phyloP scores from a whole-genome alignment of 257 asterid species.

The Phtheirospermum japonicum region DNA sequence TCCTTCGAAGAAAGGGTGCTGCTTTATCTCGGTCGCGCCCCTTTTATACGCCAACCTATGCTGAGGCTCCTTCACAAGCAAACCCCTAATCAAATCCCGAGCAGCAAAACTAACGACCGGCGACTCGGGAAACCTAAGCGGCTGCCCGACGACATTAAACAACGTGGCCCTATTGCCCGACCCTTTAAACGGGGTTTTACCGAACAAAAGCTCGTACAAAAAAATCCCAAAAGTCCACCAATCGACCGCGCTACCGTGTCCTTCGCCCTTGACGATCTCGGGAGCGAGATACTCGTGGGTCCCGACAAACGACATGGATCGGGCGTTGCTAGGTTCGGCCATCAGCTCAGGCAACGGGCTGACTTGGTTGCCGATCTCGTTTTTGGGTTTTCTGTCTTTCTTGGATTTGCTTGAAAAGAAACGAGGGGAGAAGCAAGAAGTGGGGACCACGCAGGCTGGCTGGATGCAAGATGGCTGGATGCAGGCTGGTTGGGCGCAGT shows the following conservation, averaged over 20 bases:
- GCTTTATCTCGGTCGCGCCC: slow-evolving; percentile 63
- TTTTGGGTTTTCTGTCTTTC: slow-evolving; percentile 43
- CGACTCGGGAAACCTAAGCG: slow-evolving; percentile 54
- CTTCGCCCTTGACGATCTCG: slow-evolving; percentile 60
- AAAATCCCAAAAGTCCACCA: slow-evolving; percentile 74
- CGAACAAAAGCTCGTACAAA: slow-evolving; percentile 51
- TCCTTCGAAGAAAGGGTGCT: slow-evolving; percentile 63
- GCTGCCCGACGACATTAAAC: slow-evolving; percentile 63
- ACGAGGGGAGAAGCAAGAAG: slow-evolving; percentile 49
- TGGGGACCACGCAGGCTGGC: slow-evolving; percentile 48
- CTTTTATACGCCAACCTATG: slow-evolving; percentile 57
- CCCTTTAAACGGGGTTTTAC: slow-evolving; percentile 59
- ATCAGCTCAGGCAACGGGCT: slow-evolving; percentile 54
- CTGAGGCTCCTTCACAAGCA: slow-evolving; percentile 62
- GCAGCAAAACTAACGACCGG: slow-evolving; percentile 60
- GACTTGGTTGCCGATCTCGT: slow-evolving; percentile 45
- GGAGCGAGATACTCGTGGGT: slow-evolving; percentile 62
- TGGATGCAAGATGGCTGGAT: slow-evolving; percentile 48
- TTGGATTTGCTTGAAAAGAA: slow-evolving; percentile 51
- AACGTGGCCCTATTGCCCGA: slow-evolving; percentile 56
- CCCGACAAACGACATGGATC: slow-evolving; percentile 65
- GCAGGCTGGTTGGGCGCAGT: slow-evolving; percentile 57
- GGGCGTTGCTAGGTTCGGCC: slow-evolving; percentile 61
- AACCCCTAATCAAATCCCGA: slow-evolving; percentile 56
- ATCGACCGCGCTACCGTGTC: slow-evolving; percentile 70